Evolutionary conservation across 1,284 basidiomycete species (phyloP).

Genomic region (Albatrellus sp.): DNA sequence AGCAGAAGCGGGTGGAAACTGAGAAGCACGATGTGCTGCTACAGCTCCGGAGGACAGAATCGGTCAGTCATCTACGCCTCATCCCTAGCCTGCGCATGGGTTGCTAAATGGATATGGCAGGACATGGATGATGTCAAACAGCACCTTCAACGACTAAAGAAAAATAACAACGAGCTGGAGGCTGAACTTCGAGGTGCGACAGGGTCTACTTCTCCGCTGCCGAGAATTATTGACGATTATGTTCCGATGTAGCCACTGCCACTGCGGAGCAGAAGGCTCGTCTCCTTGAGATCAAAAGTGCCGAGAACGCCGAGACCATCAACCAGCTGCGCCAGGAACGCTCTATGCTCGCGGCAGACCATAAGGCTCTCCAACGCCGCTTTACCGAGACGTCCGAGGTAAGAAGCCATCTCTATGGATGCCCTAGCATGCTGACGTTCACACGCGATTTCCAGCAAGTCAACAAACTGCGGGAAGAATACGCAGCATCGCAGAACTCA

Average conservation of each 20-base stretch:
- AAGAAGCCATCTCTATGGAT: conserved; percentile 11
- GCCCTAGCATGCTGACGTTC: background rate
- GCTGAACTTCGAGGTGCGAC: conserved; percentile 46
- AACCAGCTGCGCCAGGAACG: conserved; percentile 65
- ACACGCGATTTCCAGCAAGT: conserved; percentile 30
- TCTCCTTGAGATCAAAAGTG: conserved; percentile 46
- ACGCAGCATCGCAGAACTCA: conserved; percentile 45
- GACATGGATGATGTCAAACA: conserved; percentile 65
- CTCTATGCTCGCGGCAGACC: conserved; percentile 46
- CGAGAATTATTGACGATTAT: background rate
- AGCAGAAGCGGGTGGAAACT: conserved; percentile 46
- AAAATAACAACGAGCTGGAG: conserved; percentile 58
- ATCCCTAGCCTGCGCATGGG: background rate
- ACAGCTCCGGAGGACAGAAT: conserved; percentile 57
- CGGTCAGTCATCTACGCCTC: conserved; percentile 26
- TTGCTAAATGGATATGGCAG: conserved; percentile 23
- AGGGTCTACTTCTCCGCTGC: conserved; percentile 9
- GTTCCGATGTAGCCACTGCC: conserved; percentile 27
- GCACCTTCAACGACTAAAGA: conserved; percentile 54
- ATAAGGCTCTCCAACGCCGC: conserved; percentile 57
- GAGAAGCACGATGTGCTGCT: conserved; percentile 50
- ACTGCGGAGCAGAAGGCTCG: conserved; percentile 60
- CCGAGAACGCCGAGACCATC: conserved; percentile 55
- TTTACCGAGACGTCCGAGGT: conserved; percentile 58
- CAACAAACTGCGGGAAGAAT: conserved; percentile 48